Base-by-base conservation (phyloP, 2,329 filamentous ascomycete species). In the Purpureocillium takamizusanense region DNA sequence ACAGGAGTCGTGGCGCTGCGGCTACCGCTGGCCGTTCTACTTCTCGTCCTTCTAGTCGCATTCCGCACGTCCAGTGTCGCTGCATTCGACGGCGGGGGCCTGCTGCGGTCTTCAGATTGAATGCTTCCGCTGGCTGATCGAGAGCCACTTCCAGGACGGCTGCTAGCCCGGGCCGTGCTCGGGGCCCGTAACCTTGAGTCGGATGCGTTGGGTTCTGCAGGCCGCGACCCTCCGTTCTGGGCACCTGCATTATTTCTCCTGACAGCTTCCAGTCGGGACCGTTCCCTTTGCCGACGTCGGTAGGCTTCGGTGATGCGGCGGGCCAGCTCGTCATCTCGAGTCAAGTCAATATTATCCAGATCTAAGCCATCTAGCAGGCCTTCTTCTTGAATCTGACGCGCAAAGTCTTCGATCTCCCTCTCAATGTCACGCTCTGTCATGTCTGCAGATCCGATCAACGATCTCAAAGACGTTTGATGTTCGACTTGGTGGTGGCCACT, bases 261-360 rank as follows among this genome's bases (percentile, higher is more conserved):
- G 10, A 60, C 56, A 15, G 63, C 51, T 50, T 74, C 69, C 30
- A 64, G 62, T 11, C 74, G 68, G n/a, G 67, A 56, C 42, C 76
- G 65, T 44, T 81, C 78, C 32, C 72, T 74, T 53, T 94, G 86
- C 23, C 86, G 73, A 44, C 86, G 74, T 41, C 86, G 71, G 53
- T 94, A 95, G 2, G 87, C 87, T 52, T 94, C 86, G 2, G 88
- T 89, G 50, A 97, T 95, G 42, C 84, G 80, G 52, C 90, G 84
- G 46, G 86, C 94, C 13, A 97, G 77, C 52, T 94, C 86, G 52
- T 95, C 88, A 54, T 95, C 87, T 51, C 88, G 85, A 35, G 69
- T 77, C 13, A 87, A 71, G 45, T 90, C 88, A 38, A 95, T 79
- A 46, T 89, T 89, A 51, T 92, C 85, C 39, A 95, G 65, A 54